Percentiles rank a stretch among this genome's conserved stretches.
Evolutionary conservation across 371 early-diverging fungal species (phyloP).

Genomic region (Capniomyces stellatus): DNA sequence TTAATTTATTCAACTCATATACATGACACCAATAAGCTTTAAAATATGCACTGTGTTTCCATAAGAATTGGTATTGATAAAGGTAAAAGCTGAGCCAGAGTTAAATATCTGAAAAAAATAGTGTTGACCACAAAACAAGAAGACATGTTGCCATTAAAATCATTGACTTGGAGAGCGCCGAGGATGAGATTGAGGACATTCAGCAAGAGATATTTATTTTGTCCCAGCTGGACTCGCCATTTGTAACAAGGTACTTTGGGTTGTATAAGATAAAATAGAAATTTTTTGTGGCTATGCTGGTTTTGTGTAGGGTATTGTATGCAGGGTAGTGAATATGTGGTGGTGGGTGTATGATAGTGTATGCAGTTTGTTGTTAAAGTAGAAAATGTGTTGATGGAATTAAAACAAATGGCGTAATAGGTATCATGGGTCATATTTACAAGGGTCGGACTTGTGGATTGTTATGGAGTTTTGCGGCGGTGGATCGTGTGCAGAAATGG

Average conservation of each 20-base stretch:
- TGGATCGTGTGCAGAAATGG: constrained; percentile 76
- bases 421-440: constrained; percentile 61
- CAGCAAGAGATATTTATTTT: constrained; percentile 91
- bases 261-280: neutral
- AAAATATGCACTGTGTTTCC: constrained; percentile 10
- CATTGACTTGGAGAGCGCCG: constrained; percentile 81
- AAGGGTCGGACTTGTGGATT: constrained; percentile 77
- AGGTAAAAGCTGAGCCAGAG: neutral
- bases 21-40: constrained; percentile 24
- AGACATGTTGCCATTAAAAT: constrained; percentile 81
- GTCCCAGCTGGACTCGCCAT: constrained; percentile 79
- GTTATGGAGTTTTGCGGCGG: constrained; percentile 88
- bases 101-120: constrained; percentile 11
- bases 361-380: neutral
- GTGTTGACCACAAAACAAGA: constrained; percentile 52
- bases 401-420: neutral
- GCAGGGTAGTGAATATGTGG: neutral
- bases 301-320: too few species aligned
- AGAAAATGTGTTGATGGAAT: neutral
- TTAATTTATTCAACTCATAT: neutral
- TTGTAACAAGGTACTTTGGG: constrained; percentile 59
- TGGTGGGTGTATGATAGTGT: neutral
- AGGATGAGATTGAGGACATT: constrained; percentile 96
- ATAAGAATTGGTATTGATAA: constrained; percentile 4
- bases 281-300: neutral